A percentile compares a stretch with the other conserved stretches of the same genome.
Conservation (phyloP, 2,329 filamentous ascomycete species). For the Drechslera avenae region DNA sequence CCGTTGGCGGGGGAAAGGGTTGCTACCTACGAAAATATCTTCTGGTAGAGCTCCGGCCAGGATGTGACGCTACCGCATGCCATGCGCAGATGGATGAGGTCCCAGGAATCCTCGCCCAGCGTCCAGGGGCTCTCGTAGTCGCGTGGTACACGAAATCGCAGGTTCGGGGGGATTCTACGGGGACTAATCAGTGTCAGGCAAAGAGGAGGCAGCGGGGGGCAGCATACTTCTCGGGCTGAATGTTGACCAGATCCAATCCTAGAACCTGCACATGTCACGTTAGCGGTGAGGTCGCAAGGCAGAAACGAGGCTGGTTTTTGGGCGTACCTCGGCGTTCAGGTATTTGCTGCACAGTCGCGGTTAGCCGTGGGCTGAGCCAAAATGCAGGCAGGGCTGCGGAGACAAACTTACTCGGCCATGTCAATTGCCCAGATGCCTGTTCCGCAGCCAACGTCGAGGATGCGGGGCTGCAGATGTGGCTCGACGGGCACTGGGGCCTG, state of each 20-base stretch:
- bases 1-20: background rate
- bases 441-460: slow-evolving; percentile 76
- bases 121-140: slow-evolving; percentile 82
- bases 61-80: slow-evolving; percentile 76
- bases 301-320: slow-evolving; percentile 3
- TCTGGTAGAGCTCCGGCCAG: slow-evolving; percentile 76
- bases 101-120: slow-evolving; percentile 70
- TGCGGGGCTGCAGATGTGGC: slow-evolving; percentile 51
- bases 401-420: slow-evolving; percentile 70
- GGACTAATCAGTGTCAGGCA: slow-evolving; percentile 40
- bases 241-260: slow-evolving; percentile 66
- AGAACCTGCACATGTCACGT: slow-evolving; percentile 52
- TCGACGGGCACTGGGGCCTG: slow-evolving; percentile 49
- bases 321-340: slow-evolving; percentile 57
- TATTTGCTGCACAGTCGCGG: slow-evolving; percentile 53
- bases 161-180: slow-evolving; percentile 71
- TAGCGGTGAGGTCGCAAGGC: slow-evolving; percentile 30
- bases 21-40: slow-evolving; percentile 65
- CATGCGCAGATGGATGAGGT: slow-evolving; percentile 83
- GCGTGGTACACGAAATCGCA: slow-evolving; percentile 68
- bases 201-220: slow-evolving; percentile 46
- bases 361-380: slow-evolving; percentile 33
- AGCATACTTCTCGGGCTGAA: slow-evolving; percentile 62
- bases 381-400: slow-evolving; percentile 17
- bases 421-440: slow-evolving; percentile 92